Base-by-base conservation (phyloP, 2,329 filamentous ascomycete species). In the Ceratocystis harringtonii region DNA sequence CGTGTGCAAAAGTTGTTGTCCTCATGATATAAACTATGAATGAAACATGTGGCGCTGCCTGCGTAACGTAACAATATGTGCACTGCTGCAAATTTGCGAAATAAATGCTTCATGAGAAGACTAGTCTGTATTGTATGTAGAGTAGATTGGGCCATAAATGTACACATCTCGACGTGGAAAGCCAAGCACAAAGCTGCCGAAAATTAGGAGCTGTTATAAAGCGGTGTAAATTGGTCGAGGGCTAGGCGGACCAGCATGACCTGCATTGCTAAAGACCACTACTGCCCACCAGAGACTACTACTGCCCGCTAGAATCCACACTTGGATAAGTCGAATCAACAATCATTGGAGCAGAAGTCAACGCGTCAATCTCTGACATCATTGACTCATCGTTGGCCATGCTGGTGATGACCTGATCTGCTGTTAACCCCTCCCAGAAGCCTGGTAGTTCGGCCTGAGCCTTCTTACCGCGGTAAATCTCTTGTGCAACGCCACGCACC, bases 401-500 rank as follows among this genome's bases (percentile, higher is more conserved):
- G 65, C 77, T 81, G 66, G 74, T 78, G 65, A 83, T 78, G 70
- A 82, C 79, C 70, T 83, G 78, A 71, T 81, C 79, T 69, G 80
- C 79, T 0, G 78, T 80, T 64, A 79, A 79, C 6, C 78, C 80
- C 17, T 79, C 75, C 81, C 80, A 84, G 74, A 80, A 81, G 48
- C 78, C 75, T 8, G 80, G 79, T 68, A 77, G 78, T 70, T 75
- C 75, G 72, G 81, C 78, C 70, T 79, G 79, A 58, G 78, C 78
- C 76, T 82, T 84, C 76, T 83, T 84, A 57, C 77, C 75, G 17
- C 77, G 78, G 72, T 83, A 86, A 62, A 92, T 86, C 70, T 91
- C 87, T 71, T 88, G 84, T n/a, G 90, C 89, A 19, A 94, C 88
- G 7, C 83, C 84, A 69, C 85, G 85, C 17, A 95, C 86, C 73